phyloP scores from a whole-genome alignment of 805 yeast species.

The Candida koratica region DNA sequence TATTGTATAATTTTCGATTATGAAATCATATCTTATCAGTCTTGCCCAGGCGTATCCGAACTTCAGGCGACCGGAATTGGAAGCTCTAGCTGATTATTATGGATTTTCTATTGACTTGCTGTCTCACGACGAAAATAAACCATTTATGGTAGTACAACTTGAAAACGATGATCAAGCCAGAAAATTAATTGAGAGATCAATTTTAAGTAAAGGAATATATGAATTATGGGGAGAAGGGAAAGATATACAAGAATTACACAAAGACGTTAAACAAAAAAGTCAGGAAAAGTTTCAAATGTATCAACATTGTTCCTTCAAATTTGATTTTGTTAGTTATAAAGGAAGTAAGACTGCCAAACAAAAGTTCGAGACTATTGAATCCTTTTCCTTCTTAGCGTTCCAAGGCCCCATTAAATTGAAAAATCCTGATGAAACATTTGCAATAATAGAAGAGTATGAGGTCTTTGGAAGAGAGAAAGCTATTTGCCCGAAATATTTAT shows the following conservation, averaged over 20 bases:
- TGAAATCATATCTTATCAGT: constrained; percentile 67
- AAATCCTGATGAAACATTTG: constrained; percentile 64
- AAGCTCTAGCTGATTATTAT: constrained; percentile 70
- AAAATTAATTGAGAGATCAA: constrained; percentile 59
- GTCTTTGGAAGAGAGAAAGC: constrained; percentile 46
- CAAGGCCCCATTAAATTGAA: constrained; percentile 78
- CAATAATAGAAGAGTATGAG: constrained; percentile 71
- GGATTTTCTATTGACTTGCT: constrained; percentile 56
- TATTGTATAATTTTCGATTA: constrained; percentile 15
- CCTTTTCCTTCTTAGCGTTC: constrained; percentile 65
- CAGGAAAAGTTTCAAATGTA: constrained; percentile 34
- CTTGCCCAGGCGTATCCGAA: constrained; percentile 80
- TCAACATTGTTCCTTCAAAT: constrained; percentile 60
- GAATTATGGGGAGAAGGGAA: constrained; percentile 79
- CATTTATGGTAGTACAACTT: constrained; percentile 68
- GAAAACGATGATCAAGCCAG: constrained; percentile 65
- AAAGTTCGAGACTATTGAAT: constrained; percentile 62
- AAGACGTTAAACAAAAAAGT: constrained; percentile 34
- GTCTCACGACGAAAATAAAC: constrained; percentile 53
- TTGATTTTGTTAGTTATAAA: constrained; percentile 74
- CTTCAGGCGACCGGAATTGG: constrained; percentile 79
- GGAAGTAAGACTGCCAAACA: constrained; percentile 53
- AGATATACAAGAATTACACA: constrained; percentile 55
- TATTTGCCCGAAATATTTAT: constrained; percentile 49
- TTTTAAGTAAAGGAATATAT: constrained; percentile 71